A percentile compares a stretch with the other conserved stretches of the same genome.
phyloP scores from a whole-genome alignment of 2,329 filamentous ascomycete genomes.

The Byssochlamys sp. region DNA sequence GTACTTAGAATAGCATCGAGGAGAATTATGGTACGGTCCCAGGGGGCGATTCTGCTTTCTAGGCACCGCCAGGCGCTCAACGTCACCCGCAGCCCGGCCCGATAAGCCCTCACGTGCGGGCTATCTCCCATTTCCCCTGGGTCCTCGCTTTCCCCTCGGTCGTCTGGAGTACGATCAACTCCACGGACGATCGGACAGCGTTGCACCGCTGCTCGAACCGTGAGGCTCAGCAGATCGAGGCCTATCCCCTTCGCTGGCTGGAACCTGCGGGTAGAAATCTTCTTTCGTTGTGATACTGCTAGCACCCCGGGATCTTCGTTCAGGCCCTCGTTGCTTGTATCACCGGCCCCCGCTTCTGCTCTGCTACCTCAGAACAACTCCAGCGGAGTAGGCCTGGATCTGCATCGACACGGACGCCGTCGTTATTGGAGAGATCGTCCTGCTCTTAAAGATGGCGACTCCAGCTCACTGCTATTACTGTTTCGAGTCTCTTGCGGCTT shows the following conservation, averaged over 20 bases:
- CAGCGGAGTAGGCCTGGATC: background rate
- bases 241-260: background rate
- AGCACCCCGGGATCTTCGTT: background rate
- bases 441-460: conserved; percentile 58
- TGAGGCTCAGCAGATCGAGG: background rate
- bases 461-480: conserved; percentile 80
- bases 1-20: background rate
- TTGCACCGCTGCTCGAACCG: background rate
- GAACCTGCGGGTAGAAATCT: background rate
- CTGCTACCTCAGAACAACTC: background rate
- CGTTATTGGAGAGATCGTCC: background rate
- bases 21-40: background rate
- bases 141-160: background rate
- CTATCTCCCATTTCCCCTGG: background rate
- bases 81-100: background rate
- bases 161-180: background rate
- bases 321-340: background rate
- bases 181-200: background rate
- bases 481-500: conserved; percentile 75
- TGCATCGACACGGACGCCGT: background rate
- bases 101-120: background rate
- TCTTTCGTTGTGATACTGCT: background rate
- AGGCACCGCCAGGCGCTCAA: background rate
- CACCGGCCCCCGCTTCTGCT: background rate
- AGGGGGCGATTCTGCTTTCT: background rate